Percentiles rank a stretch among this genome's conserved stretches.
Evolutionary conservation across 1,139 yeast species (phyloP).

Genomic region (Diutina sp.): DNA sequence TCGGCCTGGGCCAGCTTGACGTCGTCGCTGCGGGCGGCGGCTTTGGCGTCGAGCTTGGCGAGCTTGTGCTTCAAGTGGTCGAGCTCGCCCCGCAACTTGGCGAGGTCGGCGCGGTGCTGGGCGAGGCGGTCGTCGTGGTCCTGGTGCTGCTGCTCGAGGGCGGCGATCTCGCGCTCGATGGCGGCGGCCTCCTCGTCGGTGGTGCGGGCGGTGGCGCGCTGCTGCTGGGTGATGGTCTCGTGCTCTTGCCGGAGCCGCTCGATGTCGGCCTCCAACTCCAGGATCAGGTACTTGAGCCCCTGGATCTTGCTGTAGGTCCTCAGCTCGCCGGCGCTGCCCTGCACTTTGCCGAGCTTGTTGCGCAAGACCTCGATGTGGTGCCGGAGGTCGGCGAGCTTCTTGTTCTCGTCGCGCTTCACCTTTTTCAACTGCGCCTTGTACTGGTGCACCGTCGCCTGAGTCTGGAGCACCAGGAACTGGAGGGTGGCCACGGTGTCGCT

Average conservation of each 20-base stretch:
- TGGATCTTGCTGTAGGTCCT: conserved; percentile 25
- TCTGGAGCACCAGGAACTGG: not conserved
- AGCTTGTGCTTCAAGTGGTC: conserved; percentile 12
- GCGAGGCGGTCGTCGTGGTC: conserved; percentile 17
- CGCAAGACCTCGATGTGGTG: not conserved
- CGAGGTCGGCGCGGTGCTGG: conserved; percentile 13
- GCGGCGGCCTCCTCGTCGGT: conserved; percentile 6
- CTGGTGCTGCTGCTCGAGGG: conserved; percentile 13
- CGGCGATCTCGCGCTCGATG: conserved; percentile 14
- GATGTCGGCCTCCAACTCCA: conserved; percentile 28
- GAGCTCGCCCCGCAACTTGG: conserved; percentile 12
- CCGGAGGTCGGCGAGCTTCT: conserved; percentile 26
- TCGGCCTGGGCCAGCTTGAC: conserved; percentile 15
- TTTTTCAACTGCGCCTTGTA: not conserved
- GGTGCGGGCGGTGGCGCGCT: conserved; percentile 4
- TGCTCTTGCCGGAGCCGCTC: conserved; percentile 9
- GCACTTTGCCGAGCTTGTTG: not conserved
- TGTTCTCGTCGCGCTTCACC: conserved; percentile 64
- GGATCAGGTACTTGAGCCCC: conserved; percentile 28
- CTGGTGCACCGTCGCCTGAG: not conserved
- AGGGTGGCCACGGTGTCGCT: not conserved
- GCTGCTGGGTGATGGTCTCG: conserved; percentile 5
- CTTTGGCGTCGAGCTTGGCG: conserved; percentile 16
- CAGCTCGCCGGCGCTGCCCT: conserved; percentile 12
- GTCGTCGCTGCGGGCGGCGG: conserved; percentile 14